Base-by-base conservation (phyloP, 441 rosid species). In the Geranium incanum region DNA sequence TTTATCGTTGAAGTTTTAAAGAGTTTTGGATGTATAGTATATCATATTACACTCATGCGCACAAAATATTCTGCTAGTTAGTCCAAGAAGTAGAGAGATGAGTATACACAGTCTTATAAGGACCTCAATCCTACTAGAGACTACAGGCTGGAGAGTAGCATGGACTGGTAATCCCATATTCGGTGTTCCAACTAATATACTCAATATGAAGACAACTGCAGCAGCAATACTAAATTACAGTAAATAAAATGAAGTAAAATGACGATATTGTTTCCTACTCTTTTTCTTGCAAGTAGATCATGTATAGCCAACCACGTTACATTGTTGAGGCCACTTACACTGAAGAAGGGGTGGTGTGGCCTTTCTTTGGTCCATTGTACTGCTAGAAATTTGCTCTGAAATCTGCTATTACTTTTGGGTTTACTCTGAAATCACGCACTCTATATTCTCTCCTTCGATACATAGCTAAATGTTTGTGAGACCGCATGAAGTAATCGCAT, bases 121-220 rank as follows among this genome's bases (percentile, higher is more conserved):
- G 39, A 63, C 38, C 38, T n/a, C 67, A 63, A 28, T 63, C 39
- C 66, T 23, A 11, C 1, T 28, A 63, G 13, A 63, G 12, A 23
- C 11, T 60, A 21, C 21, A 19, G 36, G 66, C 68, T 36, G 41
- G 19, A 65, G 33, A 12, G 6, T 13, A 38, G 67, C 7, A 64
- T 64, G 67, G 33, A 11, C 5, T 28, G 39, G 33, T 1, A 2
- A 33, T 21, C 66, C 36, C 36, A 21, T 60, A 5, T 60, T 60
- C 36, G 66, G 18, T 65, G 16, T 65, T 33, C 36, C 36, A 65
- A 65, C 68, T 36, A 65, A 59, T 13, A 36, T 65, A 13, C 39
- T 36, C 15, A 63, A 63, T 65, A 65, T 36, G 43, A 33, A 33
- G 16, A 13, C 41, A 33, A 23, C 39, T 28, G 18, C 39, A 65